A percentile compares a stretch with the other conserved stretches of the same genome.
These are phyloP conservation scores for Anastatica hierochuntica DNA, from an alignment of 345 rosid genomes.

Conservation along the genomic window DNA sequence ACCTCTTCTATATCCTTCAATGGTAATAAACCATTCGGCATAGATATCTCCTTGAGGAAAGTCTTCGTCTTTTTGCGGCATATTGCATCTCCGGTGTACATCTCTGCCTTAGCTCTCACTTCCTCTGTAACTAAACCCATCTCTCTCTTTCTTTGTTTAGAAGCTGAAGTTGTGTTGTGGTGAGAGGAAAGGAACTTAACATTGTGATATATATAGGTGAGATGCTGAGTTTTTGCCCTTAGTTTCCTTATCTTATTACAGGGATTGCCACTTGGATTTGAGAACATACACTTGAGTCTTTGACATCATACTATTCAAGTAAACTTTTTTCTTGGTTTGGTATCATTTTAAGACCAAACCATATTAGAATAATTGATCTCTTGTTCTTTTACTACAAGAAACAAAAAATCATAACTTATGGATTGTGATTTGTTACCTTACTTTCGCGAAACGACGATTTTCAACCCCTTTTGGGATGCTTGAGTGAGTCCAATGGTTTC, in stretches of 20 bases:
- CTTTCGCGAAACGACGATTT: too few relatives aligned
- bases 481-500: too few relatives aligned
- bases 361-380: too few relatives aligned
- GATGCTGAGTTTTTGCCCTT: not conserved
- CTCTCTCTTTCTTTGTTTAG: not conserved
- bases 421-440: constrained; percentile 19
- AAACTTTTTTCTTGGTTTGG: not conserved
- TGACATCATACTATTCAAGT: not conserved
- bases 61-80: constrained; percentile 52
- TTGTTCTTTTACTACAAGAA: too few relatives aligned
- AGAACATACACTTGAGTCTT: not conserved
- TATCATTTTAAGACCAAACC: not conserved
- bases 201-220: constrained; percentile 16
- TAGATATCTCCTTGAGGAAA: constrained; percentile 46
- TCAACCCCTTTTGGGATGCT: too few relatives aligned
- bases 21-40: constrained; percentile 81
- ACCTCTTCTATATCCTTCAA: constrained; percentile 62
- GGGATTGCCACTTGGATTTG: constrained; percentile 3
- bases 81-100: constrained; percentile 61
- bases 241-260: not conserved
- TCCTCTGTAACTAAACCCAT: constrained; percentile 69
- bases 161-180: constrained; percentile 17
- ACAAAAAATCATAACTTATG: constrained; percentile 5
- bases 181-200: constrained; percentile 1
- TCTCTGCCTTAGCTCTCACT: constrained; percentile 64